Base-by-base conservation (phyloP, 2,329 filamentous ascomycete genomes). In the Arthroderma uncinatum region DNA sequence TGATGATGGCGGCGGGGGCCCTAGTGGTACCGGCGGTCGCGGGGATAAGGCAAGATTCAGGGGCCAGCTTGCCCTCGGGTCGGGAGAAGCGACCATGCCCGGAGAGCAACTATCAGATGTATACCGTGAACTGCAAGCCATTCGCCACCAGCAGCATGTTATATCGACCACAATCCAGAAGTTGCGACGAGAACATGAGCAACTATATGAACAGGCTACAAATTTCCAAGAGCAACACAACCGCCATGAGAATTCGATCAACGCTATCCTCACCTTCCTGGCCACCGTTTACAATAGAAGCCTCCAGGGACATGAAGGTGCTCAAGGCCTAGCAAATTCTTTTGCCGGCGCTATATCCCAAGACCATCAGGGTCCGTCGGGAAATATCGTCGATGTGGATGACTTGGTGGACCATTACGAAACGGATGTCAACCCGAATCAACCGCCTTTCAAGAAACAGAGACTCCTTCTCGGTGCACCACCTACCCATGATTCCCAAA, bases 211-310 rank as follows among this genome's bases (percentile, higher is more conserved):
- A 57, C 90, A 96, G 71, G 91, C 92, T 0, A 80, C 87, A 47
- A 84, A 87, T 58, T 96, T 96, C 68, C 91, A 97, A 71, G 87
- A 83, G 59, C 83, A 95, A 68, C 92, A 97, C 67, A 90, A 92
- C 64, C 85, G 93, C n/a, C 93, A 98, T 67, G 93, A 98, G 69
- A 95, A 92, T 68, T 96, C 92, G 0, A 97, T 98, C 72, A 97
- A 96, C 67, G 92, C 92, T n/a, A 97, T 98, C 61, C 79, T 98
- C 42, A 95, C 91, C 53, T 97, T 98, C 71, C 79, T 98, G 19
- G 93, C 92, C 48, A 97, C 94, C 10, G 92, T 98, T 42, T 98
- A 97, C 73, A 87, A 95, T 61, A 86, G 94, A 66, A 95, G 89
- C 61, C 75, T 98, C 53, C 91, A 96, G 68, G 89, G 91, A 36